Base-by-base conservation (phyloP, 768 basidiomycete genomes). In the Leccinum longicurvipes region DNA sequence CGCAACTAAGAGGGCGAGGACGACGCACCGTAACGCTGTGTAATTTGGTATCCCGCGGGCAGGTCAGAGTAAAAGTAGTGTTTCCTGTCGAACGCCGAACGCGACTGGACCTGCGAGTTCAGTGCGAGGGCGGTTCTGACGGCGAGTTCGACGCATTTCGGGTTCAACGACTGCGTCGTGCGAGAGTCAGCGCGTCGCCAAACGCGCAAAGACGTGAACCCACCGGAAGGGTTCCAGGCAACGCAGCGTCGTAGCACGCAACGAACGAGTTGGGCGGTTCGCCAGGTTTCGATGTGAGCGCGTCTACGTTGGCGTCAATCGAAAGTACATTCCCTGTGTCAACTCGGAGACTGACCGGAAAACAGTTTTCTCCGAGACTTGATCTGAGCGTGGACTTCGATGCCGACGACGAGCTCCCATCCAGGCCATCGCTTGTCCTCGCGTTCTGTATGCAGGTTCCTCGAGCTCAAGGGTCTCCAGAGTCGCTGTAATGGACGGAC, bases 41-140 rank as follows among this genome's bases (percentile, higher is more conserved):
- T 99, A 59, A 99, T 96, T 73, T 99, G 97, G 72, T 94, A 98
- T 0, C 96, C 96, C 4, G 88, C 79, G 0, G 97, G 94, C 32
- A 97, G 79, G 71, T 98, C 97, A 5, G 91, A 82, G 67, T 99
- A 98, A 71, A 98, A 98, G 69, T 99, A 99, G 69, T 98, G 97
- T 68, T 99, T 99, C 61, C 97, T 79, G 72, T 98, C 97, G 63
- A 98, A 98, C 0, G 90, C 80, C 0, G 93, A 96, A 19, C 79
- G 77, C 0, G 61, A 60, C 60, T 90, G 90, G 50, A 96, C 77
- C 5, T 79, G 60, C 12, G 84, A 77, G 31, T 81, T 72, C 23
- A 98, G 77, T 5, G 94, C 94, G 2, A 94, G 64, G 0, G 94
- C 91, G 0, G 93, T 86, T 8, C 90, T 79, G 1, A 94, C 70